These are phyloP conservation scores for Epicoccum sorghinum DNA, from an alignment of 2,329 filamentous ascomycete genomes.

Conservation along the genomic window DNA sequence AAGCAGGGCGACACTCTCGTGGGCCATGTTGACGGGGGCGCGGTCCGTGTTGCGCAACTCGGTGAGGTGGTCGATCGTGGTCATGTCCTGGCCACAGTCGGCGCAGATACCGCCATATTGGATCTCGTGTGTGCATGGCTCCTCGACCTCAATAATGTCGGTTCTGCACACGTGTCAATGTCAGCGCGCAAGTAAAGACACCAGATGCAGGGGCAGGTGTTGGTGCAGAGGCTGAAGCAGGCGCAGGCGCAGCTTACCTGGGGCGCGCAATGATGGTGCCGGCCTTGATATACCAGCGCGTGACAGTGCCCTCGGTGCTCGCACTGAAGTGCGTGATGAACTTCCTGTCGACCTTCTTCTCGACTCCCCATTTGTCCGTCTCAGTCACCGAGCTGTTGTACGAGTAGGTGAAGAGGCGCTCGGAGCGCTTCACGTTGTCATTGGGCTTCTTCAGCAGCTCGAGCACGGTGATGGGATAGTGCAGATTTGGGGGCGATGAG, in stretches of 20 bases:
- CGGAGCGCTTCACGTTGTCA: slow-evolving; percentile 76
- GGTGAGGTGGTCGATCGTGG: slow-evolving; percentile 81
- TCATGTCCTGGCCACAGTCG: slow-evolving; percentile 96
- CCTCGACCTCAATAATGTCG: slow-evolving; percentile 77
- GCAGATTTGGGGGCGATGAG: slow-evolving; percentile 62
- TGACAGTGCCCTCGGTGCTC: slow-evolving; percentile 79
- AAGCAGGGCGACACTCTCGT: slow-evolving; percentile 85
- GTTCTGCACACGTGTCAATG: slow-evolving; percentile 49
- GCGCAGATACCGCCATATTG: slow-evolving; percentile 92
- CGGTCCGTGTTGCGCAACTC: slow-evolving; percentile 79
- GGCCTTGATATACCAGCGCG: slow-evolving; percentile 73
- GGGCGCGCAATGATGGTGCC: slow-evolving; percentile 65
- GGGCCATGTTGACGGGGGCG: slow-evolving; percentile 92
- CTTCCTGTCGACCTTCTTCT: slow-evolving; percentile 69
- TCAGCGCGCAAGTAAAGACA: neutral
- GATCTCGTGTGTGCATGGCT: slow-evolving; percentile 87
- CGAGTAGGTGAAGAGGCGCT: slow-evolving; percentile 83
- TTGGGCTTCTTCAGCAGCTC: slow-evolving; percentile 78
- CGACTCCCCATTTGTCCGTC: slow-evolving; percentile 74
- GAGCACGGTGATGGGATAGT: slow-evolving; percentile 92
- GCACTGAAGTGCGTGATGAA: slow-evolving; percentile 83
- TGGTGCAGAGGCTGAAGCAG: neutral
- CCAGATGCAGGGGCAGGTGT: neutral
- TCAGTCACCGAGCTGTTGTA: slow-evolving; percentile 77
- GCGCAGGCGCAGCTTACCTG: slow-evolving; percentile 42